Evolutionary conservation across 192 early-diverging fungal genomes (phyloP), one percentile per base, ranked within the genome.

Genomic region (Paraglomus occultum): DNA sequence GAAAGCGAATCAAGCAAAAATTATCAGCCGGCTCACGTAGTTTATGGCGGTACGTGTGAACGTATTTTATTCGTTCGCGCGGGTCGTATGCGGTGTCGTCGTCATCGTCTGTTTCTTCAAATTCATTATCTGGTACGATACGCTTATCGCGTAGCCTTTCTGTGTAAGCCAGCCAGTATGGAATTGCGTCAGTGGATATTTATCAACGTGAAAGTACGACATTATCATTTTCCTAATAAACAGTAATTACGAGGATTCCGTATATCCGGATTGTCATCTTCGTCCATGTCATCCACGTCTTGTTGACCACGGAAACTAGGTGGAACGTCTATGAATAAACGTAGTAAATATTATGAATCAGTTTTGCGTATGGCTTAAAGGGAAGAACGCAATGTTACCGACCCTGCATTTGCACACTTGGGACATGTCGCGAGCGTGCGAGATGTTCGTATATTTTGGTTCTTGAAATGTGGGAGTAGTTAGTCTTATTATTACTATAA

Each of bases 361-460:
- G 31, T 2, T 31, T 2, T 31, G 31, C 31, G 1, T 31, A 31
- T 31, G 3, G 31, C 31, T 31, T 61, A 23, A 64, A 8, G n/a
- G 23, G 2, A 61, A 15, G 15, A 39, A 42, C 14, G 38, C 39
- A 17, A 48, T 17, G 20, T 23, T 57, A 57, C 17, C 17, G 38
- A 43, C 74, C 87, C 70, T 94, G 90, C 85, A 94, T 89, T 74
- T 93, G 91, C 9, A 95, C 94, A 40, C 87, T 88, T 0, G 93
- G 93, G 9, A 91, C 92, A 57, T 83, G 81, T 8, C 90, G 79
- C 72, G 92, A 80, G 51, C 85, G 73, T 42, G 86, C 73, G 77
- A 94, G 73, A 72, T 88, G 86, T 47, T 88, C 86, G 61, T 84
- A 78, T 45, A 88, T 83, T 42, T 80, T 73, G 12, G 69, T 51